These are phyloP conservation scores for Cupressus sempervirens DNA, from an alignment of 75 land plant genomes.

Conservation along the genomic window DNA sequence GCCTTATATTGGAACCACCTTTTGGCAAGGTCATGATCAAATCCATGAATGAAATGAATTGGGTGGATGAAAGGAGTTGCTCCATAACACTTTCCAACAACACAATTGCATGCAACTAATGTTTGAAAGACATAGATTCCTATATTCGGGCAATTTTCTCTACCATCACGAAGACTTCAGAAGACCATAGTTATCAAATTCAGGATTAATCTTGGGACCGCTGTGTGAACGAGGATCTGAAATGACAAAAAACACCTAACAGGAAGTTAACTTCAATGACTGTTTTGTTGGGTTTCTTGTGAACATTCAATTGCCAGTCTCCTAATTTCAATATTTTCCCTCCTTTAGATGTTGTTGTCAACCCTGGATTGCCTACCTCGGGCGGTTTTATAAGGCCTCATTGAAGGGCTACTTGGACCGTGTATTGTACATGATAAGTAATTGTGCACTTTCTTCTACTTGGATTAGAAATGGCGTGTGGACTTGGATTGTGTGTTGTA, in stretches of 20 bases:
- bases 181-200: not conserved
- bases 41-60: not conserved
- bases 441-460: not conserved
- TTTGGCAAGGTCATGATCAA: not conserved
- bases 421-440: not conserved
- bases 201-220: not conserved
- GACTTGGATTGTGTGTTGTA: constrained; percentile 11
- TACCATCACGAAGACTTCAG: not conserved
- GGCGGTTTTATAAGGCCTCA: not conserved
- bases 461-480: not conserved
- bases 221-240: not conserved
- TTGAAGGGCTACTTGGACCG: not conserved
- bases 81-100: constrained; percentile 5
- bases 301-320: not conserved
- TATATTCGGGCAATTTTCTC: not conserved
- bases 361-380: not conserved
- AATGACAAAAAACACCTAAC: not conserved
- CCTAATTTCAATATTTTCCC: not conserved
- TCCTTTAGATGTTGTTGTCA: not conserved
- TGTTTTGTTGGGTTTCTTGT: not conserved
- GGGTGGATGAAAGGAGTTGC: too few relatives aligned
- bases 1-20: not conserved
- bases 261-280: not conserved
- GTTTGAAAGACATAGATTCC: constrained; percentile 2
- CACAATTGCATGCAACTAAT: not conserved